Evolutionary conservation across 176 grass and related monocot species (phyloP).

Genomic region (Hordeum marinum): DNA sequence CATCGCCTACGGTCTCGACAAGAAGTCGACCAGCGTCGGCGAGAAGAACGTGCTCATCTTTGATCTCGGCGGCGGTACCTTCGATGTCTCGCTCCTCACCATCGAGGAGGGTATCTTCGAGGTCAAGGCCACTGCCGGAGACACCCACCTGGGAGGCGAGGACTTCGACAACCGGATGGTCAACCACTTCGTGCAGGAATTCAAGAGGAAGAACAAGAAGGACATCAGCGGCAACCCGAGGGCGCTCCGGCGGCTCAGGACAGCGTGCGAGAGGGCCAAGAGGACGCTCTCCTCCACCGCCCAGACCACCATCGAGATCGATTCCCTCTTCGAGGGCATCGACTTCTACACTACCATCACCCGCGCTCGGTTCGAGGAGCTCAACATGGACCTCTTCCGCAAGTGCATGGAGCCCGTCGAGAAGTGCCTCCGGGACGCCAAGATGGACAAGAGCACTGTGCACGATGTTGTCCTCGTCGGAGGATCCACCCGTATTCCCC

Average conservation of each 20-base stretch:
- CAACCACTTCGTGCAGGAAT: slow-evolving; percentile 93
- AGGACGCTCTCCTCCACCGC: slow-evolving; percentile 85
- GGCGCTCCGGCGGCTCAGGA: slow-evolving; percentile 61
- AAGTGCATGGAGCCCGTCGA: slow-evolving; percentile 94
- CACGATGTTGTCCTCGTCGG: slow-evolving; percentile 89
- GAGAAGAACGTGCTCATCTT: slow-evolving; percentile 99
- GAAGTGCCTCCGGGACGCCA: slow-evolving; percentile 91
- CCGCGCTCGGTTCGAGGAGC: slow-evolving; percentile 82
- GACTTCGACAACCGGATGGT: slow-evolving; percentile 96
- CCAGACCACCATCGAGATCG: slow-evolving; percentile 92
- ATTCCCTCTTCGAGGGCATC: slow-evolving; percentile 82
- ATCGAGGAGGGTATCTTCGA: slow-evolving; percentile 99
- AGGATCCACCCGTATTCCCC: slow-evolving; percentile 84
- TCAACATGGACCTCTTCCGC: slow-evolving; percentile 96
- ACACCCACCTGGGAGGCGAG: slow-evolving; percentile 89
- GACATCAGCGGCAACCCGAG: slow-evolving; percentile 85
- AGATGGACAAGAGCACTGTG: slow-evolving; percentile 90
- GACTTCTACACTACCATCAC: slow-evolving; percentile 97
- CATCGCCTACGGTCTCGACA: slow-evolving; percentile 86
- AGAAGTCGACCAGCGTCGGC: slow-evolving; percentile 79
- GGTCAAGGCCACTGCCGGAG: slow-evolving; percentile 86
- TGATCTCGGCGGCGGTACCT: slow-evolving; percentile 85
- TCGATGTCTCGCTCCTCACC: slow-evolving; percentile 86
- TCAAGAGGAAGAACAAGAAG: slow-evolving; percentile 95
- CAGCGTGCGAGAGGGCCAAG: slow-evolving; percentile 88